Evolutionary conservation across 176 grass and related monocot species (phyloP).

Genomic region (Calamus simplicifolius): DNA sequence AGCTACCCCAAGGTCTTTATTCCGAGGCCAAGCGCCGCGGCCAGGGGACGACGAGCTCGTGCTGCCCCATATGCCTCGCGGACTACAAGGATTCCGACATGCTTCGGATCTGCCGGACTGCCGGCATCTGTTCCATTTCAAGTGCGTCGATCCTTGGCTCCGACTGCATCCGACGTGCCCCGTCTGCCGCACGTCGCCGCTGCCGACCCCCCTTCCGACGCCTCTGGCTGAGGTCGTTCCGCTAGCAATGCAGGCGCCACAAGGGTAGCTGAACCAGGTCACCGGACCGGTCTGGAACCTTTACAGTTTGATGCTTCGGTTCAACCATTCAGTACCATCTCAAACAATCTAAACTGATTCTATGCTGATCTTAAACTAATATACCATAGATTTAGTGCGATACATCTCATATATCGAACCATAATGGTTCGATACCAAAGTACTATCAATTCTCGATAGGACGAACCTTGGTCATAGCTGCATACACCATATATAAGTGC

Average conservation of each 20-base stretch:
- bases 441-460: too few relatives aligned
- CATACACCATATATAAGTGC: too few relatives aligned
- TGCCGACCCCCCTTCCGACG: constrained; percentile 9
- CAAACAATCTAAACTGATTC: too few relatives aligned
- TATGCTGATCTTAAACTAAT: too few relatives aligned
- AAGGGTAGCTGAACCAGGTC: too few relatives aligned
- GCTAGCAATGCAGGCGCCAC: background rate
- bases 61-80: constrained; percentile 37
- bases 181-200: constrained; percentile 41
- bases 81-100: constrained; percentile 25
- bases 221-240: constrained; percentile 9
- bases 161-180: constrained; percentile 51
- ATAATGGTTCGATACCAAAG: too few relatives aligned
- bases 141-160: constrained; percentile 72
- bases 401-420: too few relatives aligned
- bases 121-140: constrained; percentile 51
- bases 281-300: too few relatives aligned
- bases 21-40: background rate
- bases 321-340: too few relatives aligned
- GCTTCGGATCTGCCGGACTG: constrained; percentile 49
- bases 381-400: too few relatives aligned
- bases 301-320: too few relatives aligned
- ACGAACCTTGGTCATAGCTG: too few relatives aligned
- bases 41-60: background rate
- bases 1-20: constrained; percentile 29